Evolutionary conservation across 2,329 filamentous ascomycete genomes (phyloP).

Genomic region (Arthrinium phaeospermum): DNA sequence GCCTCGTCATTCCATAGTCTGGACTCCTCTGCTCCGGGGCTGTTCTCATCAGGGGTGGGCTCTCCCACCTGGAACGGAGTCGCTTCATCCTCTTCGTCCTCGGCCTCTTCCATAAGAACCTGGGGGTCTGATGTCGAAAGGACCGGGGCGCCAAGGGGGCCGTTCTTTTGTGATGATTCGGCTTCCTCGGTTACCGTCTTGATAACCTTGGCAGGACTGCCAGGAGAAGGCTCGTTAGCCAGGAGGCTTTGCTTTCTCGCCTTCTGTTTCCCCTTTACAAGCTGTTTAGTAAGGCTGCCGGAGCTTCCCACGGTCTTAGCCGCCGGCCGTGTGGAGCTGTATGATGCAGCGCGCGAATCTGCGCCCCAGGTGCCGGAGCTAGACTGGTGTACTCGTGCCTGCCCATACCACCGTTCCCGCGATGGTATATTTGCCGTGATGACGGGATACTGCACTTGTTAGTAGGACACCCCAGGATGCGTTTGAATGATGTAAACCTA

Average conservation of each 20-base stretch:
- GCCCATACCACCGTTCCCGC: constrained; percentile 65
- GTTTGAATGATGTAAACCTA: constrained; percentile 53
- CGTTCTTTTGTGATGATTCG: constrained; percentile 37
- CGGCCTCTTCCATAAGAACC: constrained; percentile 40
- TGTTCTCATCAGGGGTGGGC: constrained; percentile 31
- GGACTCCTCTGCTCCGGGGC: constrained; percentile 23
- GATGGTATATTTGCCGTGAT: constrained; percentile 80
- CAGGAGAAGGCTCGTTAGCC: constrained; percentile 27
- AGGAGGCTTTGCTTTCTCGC: constrained; percentile 32
- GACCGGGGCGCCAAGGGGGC: constrained; percentile 39
- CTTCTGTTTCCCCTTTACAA: constrained; percentile 40
- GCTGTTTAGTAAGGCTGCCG: constrained; percentile 37
- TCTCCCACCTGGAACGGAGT: constrained; percentile 32
- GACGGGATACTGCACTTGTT: constrained; percentile 76
- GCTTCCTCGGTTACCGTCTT: constrained; percentile 34
- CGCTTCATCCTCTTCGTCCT: constrained; percentile 38
- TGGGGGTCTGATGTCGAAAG: constrained; percentile 40
- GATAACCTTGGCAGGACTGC: constrained; percentile 18
- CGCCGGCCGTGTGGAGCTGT: constrained; percentile 21
- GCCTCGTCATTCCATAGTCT: constrained; percentile 22
- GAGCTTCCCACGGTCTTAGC: constrained; percentile 26
- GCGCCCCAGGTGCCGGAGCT: constrained; percentile 38
- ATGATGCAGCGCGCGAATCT: constrained; percentile 31
- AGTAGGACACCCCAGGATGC: constrained; percentile 28
- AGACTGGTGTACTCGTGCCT: constrained; percentile 42